phyloP scores from a whole-genome alignment of 2,329 filamentous ascomycete genomes.

The Aspergillus costaricaensis region DNA sequence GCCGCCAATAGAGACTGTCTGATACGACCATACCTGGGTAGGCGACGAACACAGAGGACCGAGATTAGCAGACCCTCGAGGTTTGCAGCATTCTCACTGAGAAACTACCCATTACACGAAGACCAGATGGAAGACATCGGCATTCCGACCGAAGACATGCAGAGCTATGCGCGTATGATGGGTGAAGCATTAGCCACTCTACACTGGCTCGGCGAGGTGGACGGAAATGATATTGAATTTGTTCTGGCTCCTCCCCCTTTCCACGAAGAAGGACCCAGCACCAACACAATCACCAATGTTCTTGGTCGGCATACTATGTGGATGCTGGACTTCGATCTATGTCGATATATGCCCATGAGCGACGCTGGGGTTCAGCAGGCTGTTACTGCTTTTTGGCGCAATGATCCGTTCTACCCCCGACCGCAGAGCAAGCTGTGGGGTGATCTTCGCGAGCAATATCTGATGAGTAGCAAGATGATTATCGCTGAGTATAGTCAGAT shows the following conservation, averaged over 20 bases:
- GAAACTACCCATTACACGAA: slow-evolving; percentile 54
- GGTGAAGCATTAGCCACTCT: slow-evolving; percentile 54
- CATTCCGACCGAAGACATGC: slow-evolving; percentile 29
- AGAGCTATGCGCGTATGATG: slow-evolving; percentile 48
- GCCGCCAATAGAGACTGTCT: slow-evolving; percentile 51
- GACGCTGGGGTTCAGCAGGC: slow-evolving; percentile 45
- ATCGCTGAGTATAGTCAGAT: not conserved
- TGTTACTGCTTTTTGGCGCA: slow-evolving; percentile 49
- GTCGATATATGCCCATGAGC: slow-evolving; percentile 42
- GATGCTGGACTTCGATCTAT: slow-evolving; percentile 54
- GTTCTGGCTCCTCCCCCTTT: slow-evolving; percentile 44
- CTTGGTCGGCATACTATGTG: slow-evolving; percentile 45
- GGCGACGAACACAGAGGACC: slow-evolving; percentile 22
- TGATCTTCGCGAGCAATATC: slow-evolving; percentile 29
- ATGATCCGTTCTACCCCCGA: slow-evolving; percentile 56
- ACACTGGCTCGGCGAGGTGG: slow-evolving; percentile 51
- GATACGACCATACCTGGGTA: slow-evolving; percentile 53
- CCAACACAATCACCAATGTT: slow-evolving; percentile 2
- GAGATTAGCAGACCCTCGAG: slow-evolving; percentile 14
- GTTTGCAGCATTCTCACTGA: slow-evolving; percentile 40
- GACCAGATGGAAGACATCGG: slow-evolving; percentile 53
- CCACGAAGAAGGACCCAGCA: not conserved
- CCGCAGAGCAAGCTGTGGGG: slow-evolving; percentile 34
- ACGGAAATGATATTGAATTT: slow-evolving; percentile 60
- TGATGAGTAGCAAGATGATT: slow-evolving; percentile 10